phyloP scores from a whole-genome alignment of 140 eudicot genomes.

The Stevia rebaudiana region DNA sequence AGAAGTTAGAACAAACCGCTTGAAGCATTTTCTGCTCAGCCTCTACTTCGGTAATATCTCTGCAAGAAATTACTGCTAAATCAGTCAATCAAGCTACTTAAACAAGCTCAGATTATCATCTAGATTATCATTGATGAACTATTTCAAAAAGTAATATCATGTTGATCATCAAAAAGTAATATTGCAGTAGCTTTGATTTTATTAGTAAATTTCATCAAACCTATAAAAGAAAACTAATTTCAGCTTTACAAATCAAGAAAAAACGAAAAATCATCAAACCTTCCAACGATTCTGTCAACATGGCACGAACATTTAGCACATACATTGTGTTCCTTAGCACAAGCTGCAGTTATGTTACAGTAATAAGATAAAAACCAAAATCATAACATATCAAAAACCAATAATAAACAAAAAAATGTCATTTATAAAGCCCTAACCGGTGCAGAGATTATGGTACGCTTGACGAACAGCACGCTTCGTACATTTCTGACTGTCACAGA shows the following conservation, averaged over 20 bases:
- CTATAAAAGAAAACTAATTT: too few species aligned
- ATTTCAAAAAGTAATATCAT: too few species aligned
- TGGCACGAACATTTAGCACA: conserved; percentile 91
- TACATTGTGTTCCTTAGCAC: conserved; percentile 84
- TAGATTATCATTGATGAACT: not conserved
- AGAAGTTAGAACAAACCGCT: conserved; percentile 46
- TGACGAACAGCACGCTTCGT: conserved; percentile 88
- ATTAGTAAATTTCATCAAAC: too few species aligned
- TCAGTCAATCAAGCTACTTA: too few species aligned
- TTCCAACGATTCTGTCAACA: conserved; percentile 66
- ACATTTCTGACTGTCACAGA: conserved; percentile 58
- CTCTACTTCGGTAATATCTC: conserved; percentile 74
- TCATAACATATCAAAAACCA: conserved; percentile 3
- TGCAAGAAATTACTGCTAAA: conserved; percentile 24
- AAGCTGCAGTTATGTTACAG: conserved; percentile 41
- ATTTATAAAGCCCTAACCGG: conserved; percentile 45
- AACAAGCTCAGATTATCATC: not conserved
- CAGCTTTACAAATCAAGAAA: not conserved
- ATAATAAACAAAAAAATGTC: not conserved
- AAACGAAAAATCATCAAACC: conserved; percentile 32
- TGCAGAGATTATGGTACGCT: conserved; percentile 84
- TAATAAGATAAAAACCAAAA: not conserved
- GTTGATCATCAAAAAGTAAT: too few species aligned
- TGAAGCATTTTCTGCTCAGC: conserved; percentile 90
- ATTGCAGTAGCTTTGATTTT: too few species aligned